Evolutionary conservation across 2,329 filamentous ascomycete species (phyloP), one percentile per base, ranked within the genome.

Genomic region (Rhinocladiella similis): DNA sequence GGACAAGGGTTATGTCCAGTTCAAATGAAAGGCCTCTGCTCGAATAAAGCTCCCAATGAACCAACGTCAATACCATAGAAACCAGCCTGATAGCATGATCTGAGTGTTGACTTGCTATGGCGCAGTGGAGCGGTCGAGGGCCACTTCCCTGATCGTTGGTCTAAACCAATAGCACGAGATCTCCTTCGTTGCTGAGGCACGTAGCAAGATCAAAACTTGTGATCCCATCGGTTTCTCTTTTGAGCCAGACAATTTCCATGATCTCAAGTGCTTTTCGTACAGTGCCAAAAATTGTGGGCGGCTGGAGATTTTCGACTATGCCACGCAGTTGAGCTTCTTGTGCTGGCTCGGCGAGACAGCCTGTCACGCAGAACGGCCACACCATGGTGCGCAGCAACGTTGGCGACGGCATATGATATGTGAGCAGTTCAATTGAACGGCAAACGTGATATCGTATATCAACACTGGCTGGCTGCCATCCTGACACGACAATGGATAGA

Each of bases 161-260:
- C 41, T 43, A 43, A 13, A 43, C 41, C 18, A 43, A 22, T 20
- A 43, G 6, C 41, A 43, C 41, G 10, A 43, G 41, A 6, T 43
- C 41, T 20, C 41, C 41, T 9, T 14, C 18, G 14, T 22, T 20
- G 7, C 16, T 43, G 41, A 43, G 22, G 22, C 41, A 43, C 20
- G 41, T 22, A 43, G 41, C 41, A 19, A 43, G 14, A n/a, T 19
- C 41, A 10, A 19, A 19, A 22, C 14, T 43, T 22, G 18, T 14
- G 13, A 19, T 22, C 7, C 45, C 38, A 12, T 13, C 14, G 18
- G 16, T 19, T 13, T 43, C 38, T 16, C 53, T 41, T 25, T 49
- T 56, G 14, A 48, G 51, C 73, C 72, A 74, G 29, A 70, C 70
- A 50, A 66, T 64, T 51, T 72, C 67, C 71, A 74, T 73, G 25